Base-by-base conservation (phyloP, 192 early-diverging fungal species). In the Funneliformis mosseae region DNA sequence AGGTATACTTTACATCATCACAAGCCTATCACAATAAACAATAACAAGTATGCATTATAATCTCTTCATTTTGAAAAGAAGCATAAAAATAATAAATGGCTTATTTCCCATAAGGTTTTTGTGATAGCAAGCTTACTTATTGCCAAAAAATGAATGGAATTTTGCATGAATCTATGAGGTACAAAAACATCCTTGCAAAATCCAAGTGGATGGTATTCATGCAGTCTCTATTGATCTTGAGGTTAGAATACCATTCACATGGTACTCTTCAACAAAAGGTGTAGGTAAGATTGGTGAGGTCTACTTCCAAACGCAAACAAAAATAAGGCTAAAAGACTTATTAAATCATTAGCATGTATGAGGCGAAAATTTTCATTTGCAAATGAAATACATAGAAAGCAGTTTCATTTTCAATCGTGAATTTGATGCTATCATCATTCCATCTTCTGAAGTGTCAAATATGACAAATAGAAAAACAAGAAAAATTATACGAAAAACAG, bases 51-150 rank as follows among this genome's bases (percentile, higher is more conserved):
- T 55, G 48, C 45, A 5, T 28, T 74, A 7, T 25, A 23, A 9
- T 8, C 25, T 4, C 10, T 46, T 48, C 48, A 74, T 74, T 74
- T 74, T 59, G 73, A 74, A 59, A 74, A 8, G n/a, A 74, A 50
- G 73, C 45, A 7, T 50, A 74, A 74, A 28, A 9, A 74, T 74
- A 74, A 74, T 59, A 74, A 74, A 59, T 74, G 48, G 48, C 48
- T 45, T 33, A 33, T 33, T 7, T 50, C 25, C 3, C 33, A 33
- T 33, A 33, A 33, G 33, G 3, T 33, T 33, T 33, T 33, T 33
- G 33, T 33, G 28, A 69, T 74, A 50, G 73, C 28, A 74, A 74
- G 50, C 73, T 74, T 55, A 33, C 33, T 3, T 33, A 33, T 33
- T 33, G 33, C 33, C 33, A 33, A 33, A 0, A 33, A 33, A 33